phyloP scores from a whole-genome alignment of 73 alveolate genomes.

The Blepharisma japonicum region DNA sequence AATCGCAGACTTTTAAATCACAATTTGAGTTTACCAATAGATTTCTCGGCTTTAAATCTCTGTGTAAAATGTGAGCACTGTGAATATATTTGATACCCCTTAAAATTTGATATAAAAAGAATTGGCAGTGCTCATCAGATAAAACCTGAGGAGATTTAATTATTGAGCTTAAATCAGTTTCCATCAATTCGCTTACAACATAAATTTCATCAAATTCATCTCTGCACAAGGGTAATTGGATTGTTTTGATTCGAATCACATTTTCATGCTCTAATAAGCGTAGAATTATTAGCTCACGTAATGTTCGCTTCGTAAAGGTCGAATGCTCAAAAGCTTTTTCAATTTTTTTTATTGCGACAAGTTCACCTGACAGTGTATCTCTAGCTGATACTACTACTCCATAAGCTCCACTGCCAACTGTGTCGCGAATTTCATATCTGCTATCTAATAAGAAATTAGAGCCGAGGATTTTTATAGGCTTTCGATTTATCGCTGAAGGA shows the following conservation, averaged over 20 bases:
- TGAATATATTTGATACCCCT: slow-evolving; percentile 91
- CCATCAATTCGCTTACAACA: slow-evolving; percentile 95
- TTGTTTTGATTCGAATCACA: slow-evolving; percentile 55
- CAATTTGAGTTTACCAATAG: slow-evolving; percentile 84
- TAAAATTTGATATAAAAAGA: slow-evolving; percentile 86
- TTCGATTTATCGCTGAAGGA: background rate
- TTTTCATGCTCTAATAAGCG: slow-evolving; percentile 70
- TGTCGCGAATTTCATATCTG: background rate
- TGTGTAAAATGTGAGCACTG: slow-evolving; percentile 84
- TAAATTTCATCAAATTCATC: slow-evolving; percentile 78
- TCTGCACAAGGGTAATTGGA: slow-evolving; percentile 57
- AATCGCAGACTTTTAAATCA: slow-evolving; percentile 92
- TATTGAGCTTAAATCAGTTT: slow-evolving; percentile 91
- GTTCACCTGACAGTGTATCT: slow-evolving; percentile 45
- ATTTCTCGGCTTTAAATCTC: slow-evolving; percentile 91
- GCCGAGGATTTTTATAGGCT: background rate
- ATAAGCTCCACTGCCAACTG: slow-evolving; percentile 37
- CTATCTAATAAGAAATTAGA: background rate
- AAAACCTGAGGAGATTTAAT: slow-evolving; percentile 87
- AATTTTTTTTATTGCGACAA: slow-evolving; percentile 72
- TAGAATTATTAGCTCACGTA: slow-evolving; percentile 70
- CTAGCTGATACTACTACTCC: slow-evolving; percentile 51
- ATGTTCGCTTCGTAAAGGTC: slow-evolving; percentile 73
- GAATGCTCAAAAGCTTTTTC: slow-evolving; percentile 87
- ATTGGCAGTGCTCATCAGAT: slow-evolving; percentile 91